These are phyloP conservation scores for Monoraphidium neglectum DNA, from an alignment of 139 green algal species.

Conservation along the genomic window DNA sequence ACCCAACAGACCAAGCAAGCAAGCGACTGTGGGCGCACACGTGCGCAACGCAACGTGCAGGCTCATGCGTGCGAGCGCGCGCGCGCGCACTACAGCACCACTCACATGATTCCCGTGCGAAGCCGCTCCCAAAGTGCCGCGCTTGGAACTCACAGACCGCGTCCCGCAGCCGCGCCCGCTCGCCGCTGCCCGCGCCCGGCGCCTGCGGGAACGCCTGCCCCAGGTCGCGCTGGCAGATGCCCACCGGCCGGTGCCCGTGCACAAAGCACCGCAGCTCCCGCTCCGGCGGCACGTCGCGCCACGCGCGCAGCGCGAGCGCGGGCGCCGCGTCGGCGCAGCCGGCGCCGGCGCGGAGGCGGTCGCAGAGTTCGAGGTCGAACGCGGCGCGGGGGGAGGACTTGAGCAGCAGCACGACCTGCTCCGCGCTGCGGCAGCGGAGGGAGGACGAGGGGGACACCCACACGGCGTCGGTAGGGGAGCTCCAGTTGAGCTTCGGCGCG, in stretches of 20 bases:
- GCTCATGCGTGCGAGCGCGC: no score
- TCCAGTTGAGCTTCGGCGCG: conserved; percentile 94
- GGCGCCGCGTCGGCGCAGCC: conserved; percentile 4
- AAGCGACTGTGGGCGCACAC: no score
- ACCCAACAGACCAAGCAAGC: background rate
- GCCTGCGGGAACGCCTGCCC: conserved; percentile 68
- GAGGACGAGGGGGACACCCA: conserved; percentile 67
- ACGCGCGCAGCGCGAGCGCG: conserved; percentile 78
- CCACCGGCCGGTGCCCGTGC: conserved; percentile 43
- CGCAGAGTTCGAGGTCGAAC: conserved; percentile 72
- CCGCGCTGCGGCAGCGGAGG: conserved; percentile 42
- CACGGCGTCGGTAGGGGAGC: conserved; percentile 82
- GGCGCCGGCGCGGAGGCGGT: background rate
- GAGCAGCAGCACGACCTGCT: conserved; percentile 87
- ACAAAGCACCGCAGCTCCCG: conserved; percentile 97
- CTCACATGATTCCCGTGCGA: conserved; percentile 45
- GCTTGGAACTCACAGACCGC: conserved; percentile 11
- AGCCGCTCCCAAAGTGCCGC: conserved; percentile 33
- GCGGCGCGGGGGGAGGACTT: conserved; percentile 86
- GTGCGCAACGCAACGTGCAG: no score
- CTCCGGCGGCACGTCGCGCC: conserved; percentile 74
- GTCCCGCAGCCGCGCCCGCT: background rate
- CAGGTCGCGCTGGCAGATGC: conserved; percentile 80
- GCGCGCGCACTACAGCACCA: no score
- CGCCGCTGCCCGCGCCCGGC: background rate